Base-by-base conservation (phyloP, 768 basidiomycete species). In the Rhodosporidiobolus sp. region DNA sequence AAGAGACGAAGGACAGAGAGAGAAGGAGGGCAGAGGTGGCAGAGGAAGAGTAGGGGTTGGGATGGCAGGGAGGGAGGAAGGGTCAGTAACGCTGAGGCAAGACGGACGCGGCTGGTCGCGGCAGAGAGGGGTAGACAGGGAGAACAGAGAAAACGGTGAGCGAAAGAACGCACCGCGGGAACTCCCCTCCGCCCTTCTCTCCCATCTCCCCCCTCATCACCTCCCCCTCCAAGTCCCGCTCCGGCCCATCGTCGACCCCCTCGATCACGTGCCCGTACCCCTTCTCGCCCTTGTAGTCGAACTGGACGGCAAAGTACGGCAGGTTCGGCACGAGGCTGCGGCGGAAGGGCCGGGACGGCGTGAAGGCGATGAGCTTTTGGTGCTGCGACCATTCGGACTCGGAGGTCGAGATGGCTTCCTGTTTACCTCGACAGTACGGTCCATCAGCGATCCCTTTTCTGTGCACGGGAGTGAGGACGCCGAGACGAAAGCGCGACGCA, bases 181-280 rank as follows among this genome's bases (percentile, higher is more conserved):
- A 99, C 65, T 93, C 91, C 17, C 92, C 92, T 24, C 91, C 90
- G 3, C 93, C 93, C 79, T 91, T 91, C 77, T 90, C 92, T 3
- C 91, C 92, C 79, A 70, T n/a, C 57, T 73, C 65, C 26, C 65
- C 65, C 28, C 90, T 90, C 45, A 89, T 81, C 32, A 85, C 88
- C 54, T 85, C 86, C 35, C 85, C 86, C 71, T 88, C 87, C 24
- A 88, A 87, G 43, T 87, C 89, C 26, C 85, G 83, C 17, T 83
- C 86, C 0, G 85, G 83, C 5, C 85, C 86, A 49, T 90, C 88
- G 34, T 85, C 87, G 0, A 87, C 86, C 1, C 96, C 96, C 80
- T 99, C 96, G 72, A 99, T 96, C 73, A 99, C 91, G 81, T 99
- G 96, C 0, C 96, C 96, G 79, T 93, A 99, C 4, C 96, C 96